phyloP scores from a whole-genome alignment of 768 basidiomycete genomes.

The Lentinula sp. region DNA sequence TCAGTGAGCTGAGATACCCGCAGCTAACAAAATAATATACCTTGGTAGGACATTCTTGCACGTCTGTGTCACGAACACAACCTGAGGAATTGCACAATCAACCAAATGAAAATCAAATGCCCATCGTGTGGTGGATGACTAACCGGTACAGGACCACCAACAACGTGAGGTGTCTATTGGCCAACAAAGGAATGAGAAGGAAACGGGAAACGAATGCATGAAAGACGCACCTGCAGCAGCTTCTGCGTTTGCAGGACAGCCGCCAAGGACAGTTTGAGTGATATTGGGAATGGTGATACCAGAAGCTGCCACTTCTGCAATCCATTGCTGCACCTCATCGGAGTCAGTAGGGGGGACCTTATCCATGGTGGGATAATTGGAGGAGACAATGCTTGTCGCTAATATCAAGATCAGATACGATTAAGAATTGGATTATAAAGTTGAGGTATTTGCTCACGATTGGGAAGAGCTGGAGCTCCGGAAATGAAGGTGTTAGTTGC shows the following conservation, averaged over 20 bases:
- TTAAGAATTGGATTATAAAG: not conserved
- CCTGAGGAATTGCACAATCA: not conserved
- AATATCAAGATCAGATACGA: not conserved
- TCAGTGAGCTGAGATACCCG: slow-evolving; percentile 16
- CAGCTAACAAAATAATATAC: not conserved
- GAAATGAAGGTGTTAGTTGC: slow-evolving; percentile 42
- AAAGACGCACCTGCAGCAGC: slow-evolving; percentile 30
- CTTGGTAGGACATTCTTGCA: slow-evolving; percentile 69
- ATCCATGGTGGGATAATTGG: slow-evolving; percentile 68
- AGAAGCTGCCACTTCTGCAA: slow-evolving; percentile 48
- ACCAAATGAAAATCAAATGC: not conserved
- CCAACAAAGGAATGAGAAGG: not conserved
- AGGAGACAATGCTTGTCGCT: slow-evolving; percentile 39
- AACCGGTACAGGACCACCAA: slow-evolving; percentile 59
- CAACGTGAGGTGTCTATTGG: slow-evolving; percentile 30
- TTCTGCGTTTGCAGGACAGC: slow-evolving; percentile 51
- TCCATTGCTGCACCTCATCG: slow-evolving; percentile 61
- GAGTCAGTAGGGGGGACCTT: slow-evolving; percentile 52
- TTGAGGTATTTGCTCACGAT: slow-evolving; percentile 28
- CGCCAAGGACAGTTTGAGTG: slow-evolving; percentile 34
- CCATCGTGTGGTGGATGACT: not conserved
- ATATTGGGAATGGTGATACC: slow-evolving; percentile 57
- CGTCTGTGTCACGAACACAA: slow-evolving; percentile 61
- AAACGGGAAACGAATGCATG: slow-evolving; percentile 33
- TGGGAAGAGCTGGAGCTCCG: slow-evolving; percentile 55